A percentile compares a stretch with the other conserved stretches of the same genome.
These are phyloP conservation scores for Centrapalus pauciflorus DNA, from an alignment of 129 eudicot species.

Conservation along the genomic window DNA sequence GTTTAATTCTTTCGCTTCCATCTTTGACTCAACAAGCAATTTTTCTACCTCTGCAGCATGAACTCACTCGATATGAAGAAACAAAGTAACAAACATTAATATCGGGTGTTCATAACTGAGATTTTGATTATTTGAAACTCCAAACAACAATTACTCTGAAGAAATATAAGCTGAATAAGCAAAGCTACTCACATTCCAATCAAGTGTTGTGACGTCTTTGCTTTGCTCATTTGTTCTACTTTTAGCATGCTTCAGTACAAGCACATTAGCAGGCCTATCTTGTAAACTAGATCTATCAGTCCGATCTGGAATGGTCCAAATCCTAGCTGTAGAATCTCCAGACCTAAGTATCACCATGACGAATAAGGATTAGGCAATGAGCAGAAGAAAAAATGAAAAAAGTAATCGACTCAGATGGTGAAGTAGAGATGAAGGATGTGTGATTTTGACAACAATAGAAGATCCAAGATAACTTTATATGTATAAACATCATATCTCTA, in stretches of 20 bases:
- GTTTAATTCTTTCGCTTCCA: neutral
- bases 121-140: neutral
- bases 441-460: slow-evolving; percentile 5
- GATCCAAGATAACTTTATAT: neutral
- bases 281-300: slow-evolving; percentile 6
- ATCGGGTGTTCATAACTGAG: neutral
- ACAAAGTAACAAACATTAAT: neutral
- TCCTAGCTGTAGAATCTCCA: slow-evolving; percentile 62
- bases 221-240: slow-evolving; percentile 26
- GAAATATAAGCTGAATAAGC: neutral
- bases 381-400: neutral
- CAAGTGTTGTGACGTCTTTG: slow-evolving; percentile 43
- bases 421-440: neutral
- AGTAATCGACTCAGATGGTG: neutral
- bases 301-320: slow-evolving; percentile 42
- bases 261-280: slow-evolving; percentile 10
- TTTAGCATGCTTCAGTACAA: slow-evolving; percentile 42
- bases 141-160: neutral
- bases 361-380: neutral
- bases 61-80: neutral
- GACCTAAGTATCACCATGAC: slow-evolving; percentile 31
- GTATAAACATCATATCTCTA: neutral
- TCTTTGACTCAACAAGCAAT: neutral
- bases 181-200: slow-evolving; percentile 58
- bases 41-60: neutral